Evolutionary conservation across 139 green algal species (phyloP).

Genomic region (Prasinococcaceae sp.): DNA sequence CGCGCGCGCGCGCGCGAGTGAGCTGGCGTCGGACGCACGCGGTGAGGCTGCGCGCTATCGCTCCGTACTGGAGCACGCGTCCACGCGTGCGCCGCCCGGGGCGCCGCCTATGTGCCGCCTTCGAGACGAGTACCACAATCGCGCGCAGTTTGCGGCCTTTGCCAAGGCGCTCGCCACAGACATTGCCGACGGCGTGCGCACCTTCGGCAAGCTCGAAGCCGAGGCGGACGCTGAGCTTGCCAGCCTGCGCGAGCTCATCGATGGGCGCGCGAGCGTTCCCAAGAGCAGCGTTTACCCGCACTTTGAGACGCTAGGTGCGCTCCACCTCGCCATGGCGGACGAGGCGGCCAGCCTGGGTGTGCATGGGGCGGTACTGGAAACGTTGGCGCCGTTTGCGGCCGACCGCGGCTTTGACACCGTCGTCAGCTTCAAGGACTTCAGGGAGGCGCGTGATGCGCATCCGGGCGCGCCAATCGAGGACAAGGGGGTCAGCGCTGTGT

Average conservation of each 20-base stretch:
- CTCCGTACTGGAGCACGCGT: not conserved
- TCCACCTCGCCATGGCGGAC: not conserved
- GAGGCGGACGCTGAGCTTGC: not conserved
- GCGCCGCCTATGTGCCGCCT: constrained; percentile 1
- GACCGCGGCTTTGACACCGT: not conserved
- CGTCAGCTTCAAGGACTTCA: not conserved
- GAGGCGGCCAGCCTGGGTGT: not conserved
- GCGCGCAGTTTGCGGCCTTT: not conserved
- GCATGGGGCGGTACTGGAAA: not conserved
- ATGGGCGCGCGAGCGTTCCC: not conserved
- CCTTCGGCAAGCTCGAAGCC: not conserved
- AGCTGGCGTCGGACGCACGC: not conserved
- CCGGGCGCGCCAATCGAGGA: not conserved
- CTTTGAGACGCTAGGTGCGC: constrained; percentile 5
- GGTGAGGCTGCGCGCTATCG: not conserved
- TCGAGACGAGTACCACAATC: constrained; percentile 3
- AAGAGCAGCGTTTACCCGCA: constrained; percentile 13
- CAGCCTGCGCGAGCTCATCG: not conserved
- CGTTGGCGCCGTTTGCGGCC: not conserved
- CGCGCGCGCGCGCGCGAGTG: not conserved
- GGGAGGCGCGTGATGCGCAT: not conserved
- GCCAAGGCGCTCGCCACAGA: not conserved
- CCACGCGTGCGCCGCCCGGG: not conserved
- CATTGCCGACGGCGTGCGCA: not conserved
- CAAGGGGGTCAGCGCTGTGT: not conserved